Base-by-base conservation (phyloP, 352 stramenopile genomes). In the Globisporangium alternatum region DNA sequence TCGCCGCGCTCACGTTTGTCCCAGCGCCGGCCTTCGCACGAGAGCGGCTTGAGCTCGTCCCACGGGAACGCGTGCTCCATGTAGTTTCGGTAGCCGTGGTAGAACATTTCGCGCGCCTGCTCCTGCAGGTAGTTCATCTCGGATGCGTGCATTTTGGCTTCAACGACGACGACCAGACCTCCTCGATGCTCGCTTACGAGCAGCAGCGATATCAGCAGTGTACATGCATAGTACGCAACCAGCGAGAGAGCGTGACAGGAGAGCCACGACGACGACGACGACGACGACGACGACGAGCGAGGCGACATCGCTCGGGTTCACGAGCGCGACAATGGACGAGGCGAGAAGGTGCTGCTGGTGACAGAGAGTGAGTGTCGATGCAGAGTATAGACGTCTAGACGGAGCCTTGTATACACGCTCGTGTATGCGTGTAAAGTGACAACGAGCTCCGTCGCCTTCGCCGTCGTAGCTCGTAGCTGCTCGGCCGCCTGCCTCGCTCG, bases 21-120 rank as follows among this genome's bases (percentile, higher is more conserved):
- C 85, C 88, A 97, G 4, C 86, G 76, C 0, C 88, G 70, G 10
- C 86, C 85, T 31, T 86, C 69, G 56, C 87, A 96, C 57, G 76
- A 91, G 21, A 96, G 65, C 31, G 89, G 89, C 70, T 92, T 91
- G 49, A 97, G 76, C 68, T 97, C 88, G 64, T 94, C 89, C 87
- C 88, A 91, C 33, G 86, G 87, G 65, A 85, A 96, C 9, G 87
- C 89, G 74, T 96, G 82, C 60, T 76, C 72, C 83, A 95, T 93
- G 70, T 97, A 97, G 71, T 76, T 90, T 60, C 69, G 62, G 71
- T 95, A 96, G 56, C 83, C 89, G 68, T 97, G 89, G 66, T 95
- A 94, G 66, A 96, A 96, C 88, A 97, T 95, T 35, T 88, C 86
- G 21, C 79, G 77, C 33, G 88, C 86, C 63, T 92, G 77, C 30